phyloP scores from a whole-genome alignment of 495 filamentous ascomycete genomes.

The Penicillium cinerascens region DNA sequence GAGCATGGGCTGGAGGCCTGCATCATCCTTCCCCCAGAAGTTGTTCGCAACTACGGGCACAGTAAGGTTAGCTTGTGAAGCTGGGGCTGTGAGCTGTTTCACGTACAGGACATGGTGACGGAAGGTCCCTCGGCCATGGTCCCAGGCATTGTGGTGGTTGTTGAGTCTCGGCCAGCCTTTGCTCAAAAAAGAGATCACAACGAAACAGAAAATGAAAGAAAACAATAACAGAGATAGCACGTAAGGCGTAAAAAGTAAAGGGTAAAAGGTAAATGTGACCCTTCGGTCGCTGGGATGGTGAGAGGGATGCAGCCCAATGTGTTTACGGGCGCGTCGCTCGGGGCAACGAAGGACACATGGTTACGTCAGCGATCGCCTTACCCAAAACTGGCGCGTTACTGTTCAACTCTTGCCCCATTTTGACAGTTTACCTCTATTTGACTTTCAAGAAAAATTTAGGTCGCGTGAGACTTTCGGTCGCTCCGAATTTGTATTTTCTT shows the following conservation, averaged over 20 bases:
- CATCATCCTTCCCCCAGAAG: constrained; percentile 99
- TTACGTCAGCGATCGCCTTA: constrained; percentile 8
- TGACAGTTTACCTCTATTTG: background rate
- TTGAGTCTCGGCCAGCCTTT: constrained; percentile 44
- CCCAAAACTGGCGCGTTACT: constrained; percentile 4
- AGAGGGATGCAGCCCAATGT: constrained; percentile 20
- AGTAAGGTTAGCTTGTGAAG: constrained; percentile 12
- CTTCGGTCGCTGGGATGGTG: constrained; percentile 30
- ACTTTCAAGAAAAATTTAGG: background rate
- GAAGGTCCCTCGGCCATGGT: constrained; percentile 59
- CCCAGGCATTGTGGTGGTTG: constrained; percentile 53
- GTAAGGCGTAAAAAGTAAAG: constrained; percentile 18
- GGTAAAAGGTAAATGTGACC: constrained; percentile 14
- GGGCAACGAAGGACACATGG: constrained; percentile 36
- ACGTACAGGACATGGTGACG: constrained; percentile 61
- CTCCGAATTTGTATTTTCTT: background rate
- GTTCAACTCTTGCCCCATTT: background rate
- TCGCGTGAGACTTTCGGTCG: background rate
- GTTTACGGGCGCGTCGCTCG: constrained; percentile 47
- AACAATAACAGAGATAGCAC: constrained; percentile 7
- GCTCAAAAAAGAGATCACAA: constrained; percentile 30
- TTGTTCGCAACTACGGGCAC: constrained; percentile 81
- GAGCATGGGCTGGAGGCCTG: constrained; percentile 85
- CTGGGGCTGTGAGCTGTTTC: background rate
- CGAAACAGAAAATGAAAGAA: constrained; percentile 10